Evolutionary conservation across 2,329 filamentous ascomycete genomes (phyloP), one percentile per base, ranked within the genome.

Genomic region (Magnaporthiopsis rhizophila): DNA sequence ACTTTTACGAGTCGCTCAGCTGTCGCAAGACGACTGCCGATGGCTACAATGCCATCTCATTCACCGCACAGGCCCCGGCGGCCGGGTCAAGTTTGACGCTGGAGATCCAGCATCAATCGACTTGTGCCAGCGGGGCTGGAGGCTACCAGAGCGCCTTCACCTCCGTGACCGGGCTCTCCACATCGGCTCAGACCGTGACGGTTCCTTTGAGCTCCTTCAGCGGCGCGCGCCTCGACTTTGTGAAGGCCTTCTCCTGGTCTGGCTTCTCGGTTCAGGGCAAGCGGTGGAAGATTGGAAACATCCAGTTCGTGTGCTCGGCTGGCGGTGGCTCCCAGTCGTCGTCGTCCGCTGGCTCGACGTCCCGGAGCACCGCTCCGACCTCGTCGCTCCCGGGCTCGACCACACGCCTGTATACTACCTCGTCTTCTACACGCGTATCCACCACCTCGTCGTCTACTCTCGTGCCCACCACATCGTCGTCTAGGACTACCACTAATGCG

Each of bases 1-100:
- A 85, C 73, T 84, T 83, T 67, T 84, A 84, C 69, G 82, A 83
- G 70, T 80, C 77, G 1, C 79, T 85, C 64, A 68, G 72, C 0
- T 85, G 82, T 72, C 75, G 80, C 68, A 72, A 75, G 56, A 77
- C 81, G 24, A 72, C 72, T 21, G 76, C 73, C 61, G 75, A 80
- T 61, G 76, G 77, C 65, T 84, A 83, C 71, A 77, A 74, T 67
- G 78, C 77, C 3, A 67, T 83, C 59, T 76, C 77, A 34, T 83
- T 83, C 71, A 75, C 74, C 32, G 68, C 83, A 66, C 78, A 82
- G 70, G 78, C 78, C 4, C 76, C 79, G 13, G 68, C 67, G 38
- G 59, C 67, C 6, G 67, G 67, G 13, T 53, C 62, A 12, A 62
- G 58, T 18, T 64, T 66, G 60, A 68, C 65, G 21, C 38, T 68